phyloP scores from a whole-genome alignment of 2,329 filamentous ascomycete genomes.

The Pezizomycotina sp. region DNA sequence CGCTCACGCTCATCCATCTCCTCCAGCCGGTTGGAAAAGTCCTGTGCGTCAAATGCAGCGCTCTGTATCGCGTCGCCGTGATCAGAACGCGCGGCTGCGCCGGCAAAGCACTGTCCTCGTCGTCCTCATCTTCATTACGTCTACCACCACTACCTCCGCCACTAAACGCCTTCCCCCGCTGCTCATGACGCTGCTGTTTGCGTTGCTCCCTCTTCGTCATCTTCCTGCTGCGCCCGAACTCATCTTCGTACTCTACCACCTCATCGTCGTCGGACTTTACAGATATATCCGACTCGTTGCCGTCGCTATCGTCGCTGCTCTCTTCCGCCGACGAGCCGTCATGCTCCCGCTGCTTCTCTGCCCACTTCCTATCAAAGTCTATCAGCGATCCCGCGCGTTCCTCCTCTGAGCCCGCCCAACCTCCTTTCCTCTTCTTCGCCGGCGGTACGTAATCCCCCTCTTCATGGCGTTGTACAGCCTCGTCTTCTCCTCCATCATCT shows the following conservation, averaged over 20 bases:
- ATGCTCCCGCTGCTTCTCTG: slow-evolving; percentile 41
- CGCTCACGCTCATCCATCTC: slow-evolving; percentile 64
- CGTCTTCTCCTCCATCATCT: slow-evolving; percentile 80
- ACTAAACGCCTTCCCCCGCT: no score
- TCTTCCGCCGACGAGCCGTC: slow-evolving; percentile 15
- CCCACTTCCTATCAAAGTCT: slow-evolving; percentile 95
- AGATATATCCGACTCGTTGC: slow-evolving; percentile 29
- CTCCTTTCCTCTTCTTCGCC: slow-evolving; percentile 10
- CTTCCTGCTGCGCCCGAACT: slow-evolving; percentile 68
- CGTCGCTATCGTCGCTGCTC: slow-evolving; percentile 27
- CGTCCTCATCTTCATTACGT: slow-evolving; percentile 17
- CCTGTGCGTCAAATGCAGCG: slow-evolving; percentile 64
- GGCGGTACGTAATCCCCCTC: slow-evolving; percentile 55
- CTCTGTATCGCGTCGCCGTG: slow-evolving; percentile 73
- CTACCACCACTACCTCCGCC: slow-evolving; percentile 8
- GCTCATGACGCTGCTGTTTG: slow-evolving; percentile 32
- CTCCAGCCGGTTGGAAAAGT: slow-evolving; percentile 34
- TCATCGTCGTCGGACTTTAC: slow-evolving; percentile 37
- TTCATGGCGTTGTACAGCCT: slow-evolving; percentile 80
- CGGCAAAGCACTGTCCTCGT: slow-evolving; percentile 11
- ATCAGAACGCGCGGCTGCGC: slow-evolving; percentile 46
- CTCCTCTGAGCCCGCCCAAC: slow-evolving; percentile 33
- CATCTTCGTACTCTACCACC: slow-evolving; percentile 74
- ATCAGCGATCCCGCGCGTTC: slow-evolving; percentile 53
- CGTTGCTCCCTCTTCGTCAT: slow-evolving; percentile 52